phyloP scores from a whole-genome alignment of 306 rosid genomes.

The Lagenaria siceraria region DNA sequence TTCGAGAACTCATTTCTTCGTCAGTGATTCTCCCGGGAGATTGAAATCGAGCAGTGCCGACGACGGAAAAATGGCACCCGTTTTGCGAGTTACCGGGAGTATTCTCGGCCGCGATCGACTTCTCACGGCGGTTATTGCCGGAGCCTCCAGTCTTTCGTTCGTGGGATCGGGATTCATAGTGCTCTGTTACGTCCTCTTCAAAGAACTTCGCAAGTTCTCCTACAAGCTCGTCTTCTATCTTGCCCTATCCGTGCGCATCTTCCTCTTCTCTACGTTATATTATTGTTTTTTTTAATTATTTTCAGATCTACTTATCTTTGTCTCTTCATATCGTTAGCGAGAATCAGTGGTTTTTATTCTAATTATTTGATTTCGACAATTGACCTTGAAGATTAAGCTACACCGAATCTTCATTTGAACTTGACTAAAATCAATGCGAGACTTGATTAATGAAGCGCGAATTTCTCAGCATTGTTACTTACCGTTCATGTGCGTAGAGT shows the following conservation, averaged over 20 bases:
- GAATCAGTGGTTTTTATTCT: not conserved
- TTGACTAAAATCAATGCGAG: not conserved
- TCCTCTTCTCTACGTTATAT: not conserved
- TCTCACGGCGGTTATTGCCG: slow-evolving; percentile 46
- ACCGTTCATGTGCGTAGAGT: not conserved
- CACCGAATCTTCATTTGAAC: not conserved
- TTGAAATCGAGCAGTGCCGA: not conserved
- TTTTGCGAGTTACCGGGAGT: slow-evolving; percentile 28
- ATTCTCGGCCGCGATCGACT: slow-evolving; percentile 49
- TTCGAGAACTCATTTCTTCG: not conserved
- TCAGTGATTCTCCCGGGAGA: not conserved
- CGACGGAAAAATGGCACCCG: slow-evolving; percentile 30
- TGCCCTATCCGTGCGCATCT: slow-evolving; percentile 61
- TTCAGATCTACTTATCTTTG: slow-evolving; percentile 13
- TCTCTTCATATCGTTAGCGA: not conserved
- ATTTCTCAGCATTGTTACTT: not conserved
- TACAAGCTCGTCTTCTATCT: slow-evolving; percentile 98
- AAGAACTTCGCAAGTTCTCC: slow-evolving; percentile 98
- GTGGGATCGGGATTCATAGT: slow-evolving; percentile 84
- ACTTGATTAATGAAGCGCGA: not conserved
- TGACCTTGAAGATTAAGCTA: not conserved
- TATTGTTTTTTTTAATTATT: not conserved
- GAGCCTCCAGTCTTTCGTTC: slow-evolving; percentile 80
- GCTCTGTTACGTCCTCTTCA: slow-evolving; percentile 91
- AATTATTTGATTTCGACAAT: not conserved